Percentiles rank a stretch among this genome's conserved stretches.
Conservation (phyloP, 2,329 filamentous ascomycete species). For the Stemphylium lycopersici region DNA sequence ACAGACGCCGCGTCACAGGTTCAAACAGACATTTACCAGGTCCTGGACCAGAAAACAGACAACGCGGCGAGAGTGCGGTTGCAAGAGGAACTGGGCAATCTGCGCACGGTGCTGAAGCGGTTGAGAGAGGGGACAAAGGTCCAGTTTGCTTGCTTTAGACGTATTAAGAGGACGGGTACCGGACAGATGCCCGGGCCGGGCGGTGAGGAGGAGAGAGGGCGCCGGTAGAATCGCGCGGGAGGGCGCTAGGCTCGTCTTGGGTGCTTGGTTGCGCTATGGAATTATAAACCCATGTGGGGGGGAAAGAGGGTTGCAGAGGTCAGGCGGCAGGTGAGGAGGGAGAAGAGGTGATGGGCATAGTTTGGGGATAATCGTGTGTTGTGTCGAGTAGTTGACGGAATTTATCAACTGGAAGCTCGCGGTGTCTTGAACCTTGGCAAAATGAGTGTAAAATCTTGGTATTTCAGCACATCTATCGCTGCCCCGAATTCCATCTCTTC, state of each 20-base stretch:
- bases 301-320: too few relatives aligned
- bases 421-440: neutral
- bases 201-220: constrained; percentile 12
- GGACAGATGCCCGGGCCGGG: neutral
- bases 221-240: neutral
- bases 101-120: constrained; percentile 83
- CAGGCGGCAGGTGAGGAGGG: too few relatives aligned
- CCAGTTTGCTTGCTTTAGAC: constrained; percentile 47
- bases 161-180: constrained; percentile 28
- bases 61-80: constrained; percentile 80
- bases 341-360: too few relatives aligned
- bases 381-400: too few relatives aligned
- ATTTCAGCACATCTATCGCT: constrained; percentile 14
- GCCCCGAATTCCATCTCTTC: neutral
- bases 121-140: constrained; percentile 46
- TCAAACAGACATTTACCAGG: constrained; percentile 90
- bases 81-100: constrained; percentile 86
- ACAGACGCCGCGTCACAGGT: constrained; percentile 80
- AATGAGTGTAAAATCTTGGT: neutral
- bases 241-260: too few relatives aligned
- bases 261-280: too few relatives aligned
- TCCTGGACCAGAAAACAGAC: constrained; percentile 86
- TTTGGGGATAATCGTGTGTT: too few relatives aligned
- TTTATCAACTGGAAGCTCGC: too few relatives aligned
- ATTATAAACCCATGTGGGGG: too few relatives aligned